Percentiles rank a stretch among this genome's conserved stretches.
These are phyloP conservation scores for Sisymbrium altissimum DNA, from an alignment of 345 rosid species.

Conservation along the genomic window DNA sequence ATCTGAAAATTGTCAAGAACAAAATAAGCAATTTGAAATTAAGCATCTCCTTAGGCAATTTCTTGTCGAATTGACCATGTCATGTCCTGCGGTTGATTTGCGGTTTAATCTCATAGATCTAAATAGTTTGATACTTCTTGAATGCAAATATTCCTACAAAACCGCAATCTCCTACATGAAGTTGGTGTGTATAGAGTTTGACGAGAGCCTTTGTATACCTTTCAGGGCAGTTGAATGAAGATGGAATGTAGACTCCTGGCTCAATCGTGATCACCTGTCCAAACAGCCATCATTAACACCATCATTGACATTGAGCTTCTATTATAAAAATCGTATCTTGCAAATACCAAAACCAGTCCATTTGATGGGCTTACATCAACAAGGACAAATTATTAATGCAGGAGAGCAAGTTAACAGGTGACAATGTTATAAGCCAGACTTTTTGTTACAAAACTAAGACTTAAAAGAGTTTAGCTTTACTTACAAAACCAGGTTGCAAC, in stretches of 20 bases:
- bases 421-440: background rate
- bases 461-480: slow-evolving; percentile 28
- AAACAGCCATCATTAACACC: background rate
- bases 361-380: slow-evolving; percentile 5
- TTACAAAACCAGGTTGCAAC: slow-evolving; percentile 90
- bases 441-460: background rate
- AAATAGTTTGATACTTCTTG: background rate
- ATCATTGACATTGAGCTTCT: background rate
- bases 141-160: background rate
- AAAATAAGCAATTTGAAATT: background rate
- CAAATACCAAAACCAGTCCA: slow-evolving; percentile 2
- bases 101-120: background rate
- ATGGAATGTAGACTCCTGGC: slow-evolving; percentile 89
- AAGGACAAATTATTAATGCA: background rate
- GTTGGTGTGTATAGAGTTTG: background rate
- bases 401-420: background rate
- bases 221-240: slow-evolving; percentile 53
- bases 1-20: slow-evolving; percentile 44
- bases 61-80: background rate
- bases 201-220: slow-evolving; percentile 43
- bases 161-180: background rate
- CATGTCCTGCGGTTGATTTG: slow-evolving; percentile 8
- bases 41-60: background rate
- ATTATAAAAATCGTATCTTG: background rate
- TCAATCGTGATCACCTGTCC: slow-evolving; percentile 92